Percentiles rank a stretch among this genome's conserved stretches.
phyloP scores from a whole-genome alignment of 495 filamentous ascomycete genomes.

The Talaromyces thailandensis region DNA sequence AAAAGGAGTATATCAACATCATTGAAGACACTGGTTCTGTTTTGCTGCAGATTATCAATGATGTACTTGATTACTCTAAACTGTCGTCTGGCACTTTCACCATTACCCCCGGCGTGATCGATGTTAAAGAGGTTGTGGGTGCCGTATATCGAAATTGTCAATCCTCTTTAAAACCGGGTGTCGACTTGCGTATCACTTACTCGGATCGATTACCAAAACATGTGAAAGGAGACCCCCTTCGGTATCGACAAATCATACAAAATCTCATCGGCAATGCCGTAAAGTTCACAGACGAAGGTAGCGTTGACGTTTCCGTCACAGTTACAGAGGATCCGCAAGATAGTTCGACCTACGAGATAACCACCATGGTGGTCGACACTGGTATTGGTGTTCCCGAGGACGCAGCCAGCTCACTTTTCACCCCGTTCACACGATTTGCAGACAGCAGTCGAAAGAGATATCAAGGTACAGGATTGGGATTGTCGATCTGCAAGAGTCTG shows the following conservation, averaged over 20 bases:
- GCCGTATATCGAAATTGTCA: conserved; percentile 45
- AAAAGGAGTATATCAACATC: conserved; percentile 66
- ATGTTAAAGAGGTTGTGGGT: conserved; percentile 48
- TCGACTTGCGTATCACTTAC: conserved; percentile 45
- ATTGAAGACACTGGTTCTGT: conserved; percentile 74
- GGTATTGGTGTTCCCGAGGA: conserved; percentile 80
- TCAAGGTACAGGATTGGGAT: conserved; percentile 72
- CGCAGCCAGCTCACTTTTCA: conserved; percentile 64
- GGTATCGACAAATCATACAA: conserved; percentile 73
- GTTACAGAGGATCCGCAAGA: conserved; percentile 43
- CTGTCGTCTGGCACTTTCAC: conserved; percentile 80
- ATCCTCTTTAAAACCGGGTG: conserved; percentile 47
- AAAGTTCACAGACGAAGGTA: conserved; percentile 74
- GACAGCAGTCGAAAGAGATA: conserved; percentile 65
- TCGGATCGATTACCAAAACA: conserved; percentile 30
- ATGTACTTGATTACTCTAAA: conserved; percentile 84
- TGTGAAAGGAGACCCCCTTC: conserved; percentile 60
- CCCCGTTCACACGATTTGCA: conserved; percentile 80
- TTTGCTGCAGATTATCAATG: conserved; percentile 81
- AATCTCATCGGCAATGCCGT: conserved; percentile 85
- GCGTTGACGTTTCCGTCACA: conserved; percentile 44
- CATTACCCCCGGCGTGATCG: conserved; percentile 59
- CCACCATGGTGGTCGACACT: conserved; percentile 60
- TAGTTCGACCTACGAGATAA: conserved; percentile 28
- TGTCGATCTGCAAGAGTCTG: conserved; percentile 74